Base-by-base conservation (phyloP, 495 filamentous ascomycete genomes). In the Aspergillus heteromorphus region DNA sequence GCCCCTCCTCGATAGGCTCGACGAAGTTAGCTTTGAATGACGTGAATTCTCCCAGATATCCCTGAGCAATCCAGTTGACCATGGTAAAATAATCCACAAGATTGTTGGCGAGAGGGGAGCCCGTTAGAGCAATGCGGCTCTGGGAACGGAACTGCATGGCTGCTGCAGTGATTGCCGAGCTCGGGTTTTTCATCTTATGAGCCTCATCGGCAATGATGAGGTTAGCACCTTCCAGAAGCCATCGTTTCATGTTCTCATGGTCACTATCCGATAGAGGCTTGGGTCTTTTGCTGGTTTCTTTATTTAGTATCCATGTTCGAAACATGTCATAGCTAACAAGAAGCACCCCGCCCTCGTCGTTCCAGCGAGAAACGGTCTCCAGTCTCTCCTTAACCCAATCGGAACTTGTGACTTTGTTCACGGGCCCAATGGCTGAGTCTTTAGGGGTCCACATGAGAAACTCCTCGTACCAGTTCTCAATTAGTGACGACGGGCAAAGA, bases 141-240 rank as follows among this genome's bases (percentile, higher is more conserved):
- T 69, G 81, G 0, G 91, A 86, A 47, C 65, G 74, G 56, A 97
- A 84, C 9, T 72, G 65, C 10, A 68, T 68, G 4, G 83, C 72
- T 18, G 79, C 77, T 42, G 67, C 53, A 18, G 83, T 66, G 16
- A 90, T 67, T n/a, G 69, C 62, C 0, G 83, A 66, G 0, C 55
- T 61, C 0, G 67, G 66, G 54, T 88, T 89, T 64, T 93, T 96
- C 54, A 96, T 67, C 20, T 66, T 74, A 60, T 97, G 92, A 0
- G 91, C 92, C 65, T 97, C 92, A 59, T 97, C 92, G 1, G 86
- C 87, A 13, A 96, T 70, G n/a, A 96, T 83, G 38, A 96, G 82
- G 48, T 79, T 87, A 0, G 91, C 85, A 0, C 74, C 69, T 19
- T 82, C 56, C 0, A 82, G 57, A n/a, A 92, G 67, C 36, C 78